phyloP scores from a whole-genome alignment of 495 filamentous ascomycete genomes.

The Umbilicaria muhlenbergii region DNA sequence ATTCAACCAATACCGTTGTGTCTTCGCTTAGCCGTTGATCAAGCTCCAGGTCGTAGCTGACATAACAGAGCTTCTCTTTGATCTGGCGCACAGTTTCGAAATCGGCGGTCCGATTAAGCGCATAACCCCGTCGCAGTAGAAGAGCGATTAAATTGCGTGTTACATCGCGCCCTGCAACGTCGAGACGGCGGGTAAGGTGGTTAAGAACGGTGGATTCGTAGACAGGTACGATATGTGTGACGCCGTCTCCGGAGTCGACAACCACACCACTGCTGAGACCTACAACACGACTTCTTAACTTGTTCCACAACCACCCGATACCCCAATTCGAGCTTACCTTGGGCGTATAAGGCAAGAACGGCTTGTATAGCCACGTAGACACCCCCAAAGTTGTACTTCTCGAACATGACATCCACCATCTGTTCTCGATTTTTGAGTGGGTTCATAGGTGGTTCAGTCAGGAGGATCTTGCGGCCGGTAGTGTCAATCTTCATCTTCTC shows the following conservation, averaged over 20 bases:
- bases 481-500: slow-evolving; percentile 93
- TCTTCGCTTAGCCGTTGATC: slow-evolving; percentile 94
- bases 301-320: not conserved
- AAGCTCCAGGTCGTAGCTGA: slow-evolving; percentile 93
- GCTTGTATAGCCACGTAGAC: slow-evolving; percentile 99
- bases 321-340: slow-evolving; percentile 40
- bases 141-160: slow-evolving; percentile 94
- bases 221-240: slow-evolving; percentile 96
- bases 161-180: slow-evolving; percentile 93
- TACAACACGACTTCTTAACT: slow-evolving; percentile 13
- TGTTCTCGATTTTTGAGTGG: slow-evolving; percentile 87
- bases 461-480: slow-evolving; percentile 85
- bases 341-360: slow-evolving; percentile 91
- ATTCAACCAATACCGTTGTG: slow-evolving; percentile 93
- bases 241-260: slow-evolving; percentile 93
- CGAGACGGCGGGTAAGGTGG: slow-evolving; percentile 82
- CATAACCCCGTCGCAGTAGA: slow-evolving; percentile 88
- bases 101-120: slow-evolving; percentile 93
- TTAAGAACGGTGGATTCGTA: slow-evolving; percentile 96
- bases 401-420: slow-evolving; percentile 99
- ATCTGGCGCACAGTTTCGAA: slow-evolving; percentile 99
- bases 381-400: slow-evolving; percentile 86
- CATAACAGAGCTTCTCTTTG: slow-evolving; percentile 99
- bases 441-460: slow-evolving; percentile 97
- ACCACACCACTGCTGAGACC: slow-evolving; percentile 92